Evolutionary conservation across 306 rosid genomes (phyloP), one percentile per base, ranked within the genome.

Genomic region (Heteromeles arbutifolia): DNA sequence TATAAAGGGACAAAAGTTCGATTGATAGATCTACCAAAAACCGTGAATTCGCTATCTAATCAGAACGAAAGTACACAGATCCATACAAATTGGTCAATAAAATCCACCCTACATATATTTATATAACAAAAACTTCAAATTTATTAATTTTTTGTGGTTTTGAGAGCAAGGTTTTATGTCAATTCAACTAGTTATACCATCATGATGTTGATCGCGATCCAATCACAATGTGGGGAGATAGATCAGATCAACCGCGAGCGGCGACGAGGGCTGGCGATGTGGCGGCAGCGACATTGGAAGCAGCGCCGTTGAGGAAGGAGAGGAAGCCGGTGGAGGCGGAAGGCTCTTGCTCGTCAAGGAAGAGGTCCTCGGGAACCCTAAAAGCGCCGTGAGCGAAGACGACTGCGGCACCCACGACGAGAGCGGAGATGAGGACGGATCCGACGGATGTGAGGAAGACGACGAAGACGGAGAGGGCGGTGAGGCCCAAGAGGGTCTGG

Each of bases 401-500:
- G 6, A 80, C 76, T 25, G 90, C 88, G 26, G 79, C 80, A 8
- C 97, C 93, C 15, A 87, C 82, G 79, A 88, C 72, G 45, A 92
- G 87, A 13, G 97, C 90, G 2, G 97, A 89, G 67, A 92, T 78
- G 34, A 95, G 81, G 10, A 92, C 78, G 0, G 97, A 92, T 31
- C 99, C 99, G 1, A 95, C 99, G 66, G 88, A 87, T 80, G 97
- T 95, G 68, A 95, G 91, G 73, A 95, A 92, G 21, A 95, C 50
- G 31, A 89, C 87, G 64, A 90, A 87, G 72, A 88, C 63, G 66
- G 89, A 87, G 43, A 89, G 74, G 0, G 31, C 92, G 15, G 80
- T 75, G 70, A 95, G 84, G 14, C 90, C 74, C 8, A 83, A 77
- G 24, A 95, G 84, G 7, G 95, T 85, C 62, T 95, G 97, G n/a